Base-by-base conservation (phyloP, 306 rosid species). In the Arachis hypogaea region DNA sequence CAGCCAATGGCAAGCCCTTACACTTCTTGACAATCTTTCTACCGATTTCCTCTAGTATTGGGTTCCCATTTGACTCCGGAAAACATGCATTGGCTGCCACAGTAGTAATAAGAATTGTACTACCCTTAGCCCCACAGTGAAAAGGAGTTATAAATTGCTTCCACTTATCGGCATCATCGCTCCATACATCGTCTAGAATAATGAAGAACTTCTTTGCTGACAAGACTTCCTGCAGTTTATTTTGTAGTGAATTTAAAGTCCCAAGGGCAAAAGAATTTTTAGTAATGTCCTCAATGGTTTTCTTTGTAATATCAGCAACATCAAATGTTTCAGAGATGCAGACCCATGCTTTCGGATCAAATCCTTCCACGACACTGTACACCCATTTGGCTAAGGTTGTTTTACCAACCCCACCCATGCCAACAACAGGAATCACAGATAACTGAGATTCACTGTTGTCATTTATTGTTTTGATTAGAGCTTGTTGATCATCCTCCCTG, bases 1-100 rank as follows among this genome's bases (percentile, higher is more conserved):
- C 41, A 7, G 78, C 85, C 28, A 77, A 78, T 11, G 89, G 89
- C 11, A 85, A 50, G 4, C 89, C 82, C 18, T 36, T 63, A 59
- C 85, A 82, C 30, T 74, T 79, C 5, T n/a, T 3, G 2, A 42
- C 68, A 43, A 63, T 63, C 8, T 5, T 2, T 59, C 9, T 59
- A 1, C 65, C 65, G 10, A 59, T 59, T 0, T 5, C 14, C 10
- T 63, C 52, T 4, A 63, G n/a, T 3, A 7, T 43, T 0, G 52
- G 5, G 5, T 4, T 41, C 0, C 52, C 68, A 42, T 9, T 30
- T 28, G 63, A 59, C 4, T 29, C 4, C 3, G 63, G 14, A 59
- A 59, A 29, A 29, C 42, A 59, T 3, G 63, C 63, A 59, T 59
- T 30, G 14, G 10, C 6, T 29, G 42, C 63, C 30, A n/a, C n/a